Percentiles rank a stretch among this genome's conserved stretches.
Evolutionary conservation across 768 basidiomycete genomes (phyloP).

Genomic region (Mycena vulgaris): DNA sequence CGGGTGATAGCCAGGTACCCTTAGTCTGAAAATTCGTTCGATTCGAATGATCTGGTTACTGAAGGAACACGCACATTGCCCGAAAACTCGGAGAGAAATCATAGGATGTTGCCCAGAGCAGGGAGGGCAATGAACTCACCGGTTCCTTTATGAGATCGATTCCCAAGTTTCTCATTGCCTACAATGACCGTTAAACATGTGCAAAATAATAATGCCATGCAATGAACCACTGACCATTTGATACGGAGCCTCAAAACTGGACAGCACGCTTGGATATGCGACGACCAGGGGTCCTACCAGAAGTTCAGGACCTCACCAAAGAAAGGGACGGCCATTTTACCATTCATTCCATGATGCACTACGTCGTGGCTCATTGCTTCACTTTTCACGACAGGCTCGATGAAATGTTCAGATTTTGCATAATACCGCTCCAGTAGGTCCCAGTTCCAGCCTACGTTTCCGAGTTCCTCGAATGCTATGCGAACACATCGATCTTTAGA

Average conservation of each 20-base stretch:
- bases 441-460: constrained; percentile 30
- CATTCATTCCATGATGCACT: constrained; percentile 1
- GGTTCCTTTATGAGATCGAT: not conserved
- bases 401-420: constrained; percentile 13
- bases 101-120: not conserved
- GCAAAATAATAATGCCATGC: too few species aligned
- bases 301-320: not conserved
- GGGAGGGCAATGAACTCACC: not conserved
- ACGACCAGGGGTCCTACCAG: constrained; percentile 3
- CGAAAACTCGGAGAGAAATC: constrained; percentile 14
- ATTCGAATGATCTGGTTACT: not conserved
- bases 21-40: not conserved
- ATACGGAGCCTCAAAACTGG: constrained; percentile 7
- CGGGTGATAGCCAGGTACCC: constrained; percentile 14
- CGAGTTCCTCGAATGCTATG: constrained; percentile 14
- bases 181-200: not conserved
- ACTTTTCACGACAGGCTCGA: not conserved
- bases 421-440: constrained; percentile 23
- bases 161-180: constrained; percentile 23
- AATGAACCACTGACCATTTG: constrained; percentile 4
- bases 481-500: not conserved
- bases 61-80: constrained; percentile 4
- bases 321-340: not conserved
- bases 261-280: not conserved
- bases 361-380: not conserved